Percentiles rank a stretch among this genome's conserved stretches.
phyloP scores from a whole-genome alignment of 2,329 filamentous ascomycete genomes.

The Aspergillus luchuensis region DNA sequence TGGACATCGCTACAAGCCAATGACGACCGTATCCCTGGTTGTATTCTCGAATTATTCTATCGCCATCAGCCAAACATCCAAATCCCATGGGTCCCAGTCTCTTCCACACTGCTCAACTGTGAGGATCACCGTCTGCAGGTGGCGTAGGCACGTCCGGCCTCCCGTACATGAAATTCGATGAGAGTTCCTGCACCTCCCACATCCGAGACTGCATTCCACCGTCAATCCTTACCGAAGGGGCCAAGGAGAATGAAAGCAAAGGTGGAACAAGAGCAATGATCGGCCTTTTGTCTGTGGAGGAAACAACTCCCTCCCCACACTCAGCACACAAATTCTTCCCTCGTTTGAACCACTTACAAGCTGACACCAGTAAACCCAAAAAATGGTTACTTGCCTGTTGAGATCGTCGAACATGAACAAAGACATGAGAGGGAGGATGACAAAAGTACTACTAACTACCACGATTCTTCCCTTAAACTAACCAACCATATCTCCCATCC shows the following conservation, averaged over 20 bases:
- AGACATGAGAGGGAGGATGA: not conserved
- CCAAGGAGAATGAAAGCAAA: not conserved
- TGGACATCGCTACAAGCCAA: not conserved
- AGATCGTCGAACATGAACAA: not conserved
- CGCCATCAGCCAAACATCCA: not conserved
- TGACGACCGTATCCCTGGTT: not conserved
- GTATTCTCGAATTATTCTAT: not conserved
- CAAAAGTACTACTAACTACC: not conserved
- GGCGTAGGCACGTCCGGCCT: not conserved
- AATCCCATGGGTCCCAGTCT: not conserved
- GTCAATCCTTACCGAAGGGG: slow-evolving; percentile 7
- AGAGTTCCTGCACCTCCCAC: not conserved
- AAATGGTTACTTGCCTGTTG: too few species aligned
- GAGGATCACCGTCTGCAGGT: slow-evolving; percentile 1
- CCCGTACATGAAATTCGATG: not conserved
- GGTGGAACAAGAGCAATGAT: slow-evolving; percentile 1
- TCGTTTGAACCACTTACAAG: not conserved
- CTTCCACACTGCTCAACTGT: not conserved
- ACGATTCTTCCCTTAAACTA: too few species aligned
- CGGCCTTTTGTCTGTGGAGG: not conserved
- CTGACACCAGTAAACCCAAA: not conserved
- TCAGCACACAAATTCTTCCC: not conserved
- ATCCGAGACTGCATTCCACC: not conserved
- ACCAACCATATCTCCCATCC: not conserved
- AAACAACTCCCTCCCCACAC: not conserved